phyloP scores from a whole-genome alignment of 306 rosid species.

The Cicer cuneatum region DNA sequence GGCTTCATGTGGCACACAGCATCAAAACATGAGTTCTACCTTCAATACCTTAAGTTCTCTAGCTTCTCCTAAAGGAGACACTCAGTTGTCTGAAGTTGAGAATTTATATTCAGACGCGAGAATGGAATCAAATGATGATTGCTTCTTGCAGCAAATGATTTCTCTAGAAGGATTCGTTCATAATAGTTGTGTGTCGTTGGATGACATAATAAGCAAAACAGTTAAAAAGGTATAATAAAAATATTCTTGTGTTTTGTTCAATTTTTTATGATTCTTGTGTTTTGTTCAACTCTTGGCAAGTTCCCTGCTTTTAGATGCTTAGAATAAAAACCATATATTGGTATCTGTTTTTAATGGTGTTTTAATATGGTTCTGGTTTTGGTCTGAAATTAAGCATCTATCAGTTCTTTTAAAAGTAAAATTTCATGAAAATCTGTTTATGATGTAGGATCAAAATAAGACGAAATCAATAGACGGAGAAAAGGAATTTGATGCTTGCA shows the following conservation, averaged over 20 bases:
- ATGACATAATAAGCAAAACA: conserved; percentile 60
- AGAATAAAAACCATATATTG: background rate
- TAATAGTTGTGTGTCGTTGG: conserved; percentile 52
- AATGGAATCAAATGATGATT: conserved; percentile 41
- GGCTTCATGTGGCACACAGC: conserved; percentile 24
- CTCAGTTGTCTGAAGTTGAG: background rate
- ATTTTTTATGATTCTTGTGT: background rate
- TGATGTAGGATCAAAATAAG: conserved; percentile 63
- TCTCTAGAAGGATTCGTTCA: conserved; percentile 49
- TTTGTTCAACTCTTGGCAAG: background rate
- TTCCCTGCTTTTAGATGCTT: background rate
- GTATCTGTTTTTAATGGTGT: background rate
- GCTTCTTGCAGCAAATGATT: conserved; percentile 47
- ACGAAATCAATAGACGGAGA: conserved; percentile 37
- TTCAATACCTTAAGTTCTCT: background rate
- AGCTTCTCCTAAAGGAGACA: background rate
- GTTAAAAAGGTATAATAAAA: conserved; percentile 57
- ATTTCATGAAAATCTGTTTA: background rate
- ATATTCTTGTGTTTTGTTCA: background rate
- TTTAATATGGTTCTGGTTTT: background rate
- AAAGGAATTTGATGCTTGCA: conserved; percentile 52
- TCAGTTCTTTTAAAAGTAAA: background rate
- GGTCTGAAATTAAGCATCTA: background rate
- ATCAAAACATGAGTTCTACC: background rate
- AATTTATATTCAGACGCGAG: background rate